Percentiles rank a stretch among this genome's conserved stretches.
These are phyloP conservation scores for Metarhizium anisopliae DNA, from an alignment of 2,329 filamentous ascomycete species.

Conservation along the genomic window DNA sequence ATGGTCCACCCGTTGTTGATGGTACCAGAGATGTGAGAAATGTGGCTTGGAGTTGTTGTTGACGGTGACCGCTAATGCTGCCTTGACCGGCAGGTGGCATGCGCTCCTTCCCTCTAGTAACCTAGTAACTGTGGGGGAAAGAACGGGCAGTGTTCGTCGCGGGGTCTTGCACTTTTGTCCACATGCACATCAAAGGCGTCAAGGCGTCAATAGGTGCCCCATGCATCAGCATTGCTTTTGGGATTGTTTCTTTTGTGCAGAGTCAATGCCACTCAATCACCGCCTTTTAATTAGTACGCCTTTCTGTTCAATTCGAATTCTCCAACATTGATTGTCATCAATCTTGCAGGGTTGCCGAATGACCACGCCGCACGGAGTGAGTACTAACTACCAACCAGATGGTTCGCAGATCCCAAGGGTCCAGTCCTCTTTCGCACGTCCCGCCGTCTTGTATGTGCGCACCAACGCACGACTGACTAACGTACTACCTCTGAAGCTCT, in stretches of 20 bases:
- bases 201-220: too few relatives aligned
- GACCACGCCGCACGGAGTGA: not conserved
- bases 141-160: not conserved
- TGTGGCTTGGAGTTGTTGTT: not conserved
- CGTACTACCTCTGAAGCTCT: too few relatives aligned
- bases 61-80: not conserved
- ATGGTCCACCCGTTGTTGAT: too few relatives aligned
- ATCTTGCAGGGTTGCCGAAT: not conserved
- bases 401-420: not conserved
- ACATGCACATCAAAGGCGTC: not conserved
- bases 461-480: not conserved
- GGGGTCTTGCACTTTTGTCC: not conserved
- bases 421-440: not conserved
- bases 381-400: not conserved
- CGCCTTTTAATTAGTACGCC: not conserved
- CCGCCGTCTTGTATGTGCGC: not conserved
- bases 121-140: not conserved
- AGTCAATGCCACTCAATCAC: not conserved
- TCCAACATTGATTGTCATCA: not conserved
- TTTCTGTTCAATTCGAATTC: not conserved
- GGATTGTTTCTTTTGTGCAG: not conserved
- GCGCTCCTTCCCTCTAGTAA: not conserved
- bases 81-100: not conserved
- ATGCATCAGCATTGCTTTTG: not conserved
- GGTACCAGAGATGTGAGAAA: too few relatives aligned